Base-by-base conservation (phyloP, 768 basidiomycete genomes). In the Infundibulicybe gibba region DNA sequence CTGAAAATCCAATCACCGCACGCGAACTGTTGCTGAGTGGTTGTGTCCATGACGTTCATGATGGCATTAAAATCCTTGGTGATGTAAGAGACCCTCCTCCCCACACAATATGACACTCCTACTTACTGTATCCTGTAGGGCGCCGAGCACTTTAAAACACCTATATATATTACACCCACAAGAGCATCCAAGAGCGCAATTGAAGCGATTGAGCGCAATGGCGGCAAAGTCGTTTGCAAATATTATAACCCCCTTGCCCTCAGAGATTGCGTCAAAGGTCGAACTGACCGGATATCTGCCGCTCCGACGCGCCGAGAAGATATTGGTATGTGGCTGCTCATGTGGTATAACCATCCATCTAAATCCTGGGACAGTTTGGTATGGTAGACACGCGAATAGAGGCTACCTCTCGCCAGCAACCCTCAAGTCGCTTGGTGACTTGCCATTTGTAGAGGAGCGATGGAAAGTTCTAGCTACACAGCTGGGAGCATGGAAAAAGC, bases 51-150 rank as follows among this genome's bases (percentile, higher is more conserved):
- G 77, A 91, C 45, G 85, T 83, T 2, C 84, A 90, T 55, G 89
- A 93, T 52, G 97, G 97, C 3, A 79, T 98, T 42, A 99, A 98
- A 69, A 71, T 99, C 19, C 70, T 98, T 30, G 92, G 87, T 45
- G 83, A 87, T 57, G 91, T 93, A 53, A 39, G 42, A 14, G 11
- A 30, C 19, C 33, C n/a, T 32, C 34, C 41, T 38, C 33, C 37
- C 33, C 37, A 37, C 44, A 13, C 44, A 19, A 9, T 33, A 38
- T 38, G 10, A 14, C 34, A 33, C 45, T 49, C 19, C 41, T 47
- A 46, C 19, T 48, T 13, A 45, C 25, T 8, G 4, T 8, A 25
- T 25, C 25, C 25, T 25, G 8, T 25, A 90, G 88, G 89, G 90
- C 32, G 72, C 79, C 0, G 68, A 80, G 56, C 72, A 81, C 48